These are phyloP conservation scores for Penicillium rolfsii DNA, from an alignment of 2,329 filamentous ascomycete genomes.

Conservation along the genomic window DNA sequence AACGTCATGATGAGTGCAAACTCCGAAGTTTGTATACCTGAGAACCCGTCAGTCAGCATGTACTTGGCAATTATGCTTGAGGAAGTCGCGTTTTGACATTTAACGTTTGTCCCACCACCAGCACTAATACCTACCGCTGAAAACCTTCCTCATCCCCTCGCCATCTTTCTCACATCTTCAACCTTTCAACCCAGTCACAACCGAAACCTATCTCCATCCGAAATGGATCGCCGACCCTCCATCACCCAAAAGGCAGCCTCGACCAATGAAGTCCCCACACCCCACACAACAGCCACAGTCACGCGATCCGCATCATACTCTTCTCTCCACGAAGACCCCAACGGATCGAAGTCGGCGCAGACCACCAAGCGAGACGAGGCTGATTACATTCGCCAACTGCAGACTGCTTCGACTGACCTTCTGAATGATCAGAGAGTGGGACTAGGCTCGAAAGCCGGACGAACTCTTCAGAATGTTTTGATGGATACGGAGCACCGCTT, in stretches of 20 bases:
- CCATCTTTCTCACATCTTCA: not conserved
- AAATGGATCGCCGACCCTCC: not conserved
- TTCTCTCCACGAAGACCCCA: not conserved
- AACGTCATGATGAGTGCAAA: not conserved
- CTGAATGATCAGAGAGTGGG: slow-evolving; percentile 6
- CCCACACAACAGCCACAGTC: not conserved
- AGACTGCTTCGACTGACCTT: not conserved
- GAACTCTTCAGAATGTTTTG: slow-evolving; percentile 9
- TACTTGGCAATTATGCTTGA: no score
- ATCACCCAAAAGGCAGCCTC: slow-evolving; percentile 1
- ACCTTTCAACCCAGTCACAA: not conserved
- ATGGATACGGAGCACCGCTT: slow-evolving; percentile 9
- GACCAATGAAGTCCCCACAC: slow-evolving; percentile 2
- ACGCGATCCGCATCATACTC: not conserved
- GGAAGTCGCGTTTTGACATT: not conserved
- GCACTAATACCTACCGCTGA: not conserved
- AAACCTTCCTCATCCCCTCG: not conserved
- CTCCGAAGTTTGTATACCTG: not conserved
- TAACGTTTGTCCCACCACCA: not conserved
- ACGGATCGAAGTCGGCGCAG: not conserved
- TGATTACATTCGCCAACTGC: not conserved
- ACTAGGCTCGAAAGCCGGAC: slow-evolving; percentile 9
- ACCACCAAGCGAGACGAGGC: not conserved
- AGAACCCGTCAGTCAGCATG: not conserved
- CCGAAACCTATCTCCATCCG: not conserved